Conservation (phyloP, 2,329 filamentous ascomycete species). For the Colletotrichum lini region DNA sequence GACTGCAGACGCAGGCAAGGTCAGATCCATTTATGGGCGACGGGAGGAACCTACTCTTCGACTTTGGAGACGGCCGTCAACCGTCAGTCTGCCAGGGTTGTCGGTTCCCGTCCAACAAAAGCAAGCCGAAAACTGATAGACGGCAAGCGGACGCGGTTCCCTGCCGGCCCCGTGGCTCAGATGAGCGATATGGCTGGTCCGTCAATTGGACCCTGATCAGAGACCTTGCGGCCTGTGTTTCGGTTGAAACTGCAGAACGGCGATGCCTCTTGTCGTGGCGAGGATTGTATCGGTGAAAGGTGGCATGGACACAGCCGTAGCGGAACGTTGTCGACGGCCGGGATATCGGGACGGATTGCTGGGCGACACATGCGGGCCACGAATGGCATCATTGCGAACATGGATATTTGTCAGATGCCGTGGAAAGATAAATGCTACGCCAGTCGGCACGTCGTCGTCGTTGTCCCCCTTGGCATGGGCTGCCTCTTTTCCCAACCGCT, state of each 20-base stretch:
- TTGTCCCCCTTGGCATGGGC: slow-evolving; percentile 39
- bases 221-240: slow-evolving; percentile 32
- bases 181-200: slow-evolving; percentile 35
- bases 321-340: slow-evolving; percentile 23
- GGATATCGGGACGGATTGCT: slow-evolving; percentile 25
- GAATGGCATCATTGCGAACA: slow-evolving; percentile 29
- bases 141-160: slow-evolving; percentile 16
- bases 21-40: slow-evolving; percentile 6
- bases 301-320: slow-evolving; percentile 24
- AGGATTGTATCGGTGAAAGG: slow-evolving; percentile 23
- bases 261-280: slow-evolving; percentile 5
- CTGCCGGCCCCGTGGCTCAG: slow-evolving; percentile 28
- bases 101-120: not conserved
- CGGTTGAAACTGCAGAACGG: slow-evolving; percentile 38
- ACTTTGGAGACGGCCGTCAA: slow-evolving; percentile 13
- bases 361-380: slow-evolving; percentile 16
- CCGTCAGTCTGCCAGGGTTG: not conserved
- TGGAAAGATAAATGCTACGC: slow-evolving; percentile 21
- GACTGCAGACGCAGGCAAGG: slow-evolving; percentile 16
- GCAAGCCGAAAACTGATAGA: slow-evolving; percentile 31
- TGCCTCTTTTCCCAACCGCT: slow-evolving; percentile 41
- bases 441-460: not conserved
- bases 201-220: slow-evolving; percentile 11
- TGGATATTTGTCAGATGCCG: slow-evolving; percentile 6
- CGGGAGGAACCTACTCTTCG: not conserved